These are phyloP conservation scores for Penicillium flavigenum DNA, from an alignment of 495 filamentous ascomycete species.

Conservation along the genomic window DNA sequence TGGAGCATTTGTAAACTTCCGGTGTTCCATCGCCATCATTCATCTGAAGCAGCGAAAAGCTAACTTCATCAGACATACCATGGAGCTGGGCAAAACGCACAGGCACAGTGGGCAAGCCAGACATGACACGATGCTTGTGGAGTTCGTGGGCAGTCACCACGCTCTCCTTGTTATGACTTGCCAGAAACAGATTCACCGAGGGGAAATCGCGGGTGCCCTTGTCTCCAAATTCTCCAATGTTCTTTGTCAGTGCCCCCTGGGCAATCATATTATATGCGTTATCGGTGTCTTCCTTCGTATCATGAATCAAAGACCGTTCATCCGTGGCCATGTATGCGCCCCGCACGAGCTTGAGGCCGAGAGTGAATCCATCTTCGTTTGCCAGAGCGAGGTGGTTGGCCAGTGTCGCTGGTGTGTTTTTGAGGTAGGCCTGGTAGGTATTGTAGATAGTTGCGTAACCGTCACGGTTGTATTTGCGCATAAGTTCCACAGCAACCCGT, in stretches of 20 bases:
- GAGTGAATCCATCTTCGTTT: conserved; percentile 60
- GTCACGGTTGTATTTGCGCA: conserved; percentile 70
- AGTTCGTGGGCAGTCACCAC: conserved; percentile 35
- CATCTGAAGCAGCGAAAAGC: conserved; percentile 65
- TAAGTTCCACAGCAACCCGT: conserved; percentile 69
- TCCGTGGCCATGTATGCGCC: conserved; percentile 85
- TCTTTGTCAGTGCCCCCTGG: conserved; percentile 39
- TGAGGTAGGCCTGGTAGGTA: conserved; percentile 83
- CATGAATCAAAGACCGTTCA: conserved; percentile 68
- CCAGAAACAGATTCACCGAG: conserved; percentile 43
- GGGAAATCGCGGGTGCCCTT: conserved; percentile 25
- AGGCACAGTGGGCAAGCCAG: conserved; percentile 34
- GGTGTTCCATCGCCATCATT: conserved; percentile 44
- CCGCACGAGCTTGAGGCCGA: conserved; percentile 85
- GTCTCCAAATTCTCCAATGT: conserved; percentile 50
- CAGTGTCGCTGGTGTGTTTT: conserved; percentile 60
- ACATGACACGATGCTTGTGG: conserved; percentile 31
- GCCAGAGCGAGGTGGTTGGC: conserved; percentile 62
- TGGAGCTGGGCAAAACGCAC: conserved; percentile 64
- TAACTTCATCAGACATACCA: conserved; percentile 92
- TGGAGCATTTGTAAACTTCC: conserved; percentile 77
- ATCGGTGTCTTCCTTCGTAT: conserved; percentile 75
- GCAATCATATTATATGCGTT: conserved; percentile 56
- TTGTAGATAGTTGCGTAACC: conserved; percentile 61
- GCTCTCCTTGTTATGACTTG: conserved; percentile 42